These are phyloP conservation scores for Aristolochia californica DNA, from an alignment of 164 flowering plant genomes.

Conservation along the genomic window DNA sequence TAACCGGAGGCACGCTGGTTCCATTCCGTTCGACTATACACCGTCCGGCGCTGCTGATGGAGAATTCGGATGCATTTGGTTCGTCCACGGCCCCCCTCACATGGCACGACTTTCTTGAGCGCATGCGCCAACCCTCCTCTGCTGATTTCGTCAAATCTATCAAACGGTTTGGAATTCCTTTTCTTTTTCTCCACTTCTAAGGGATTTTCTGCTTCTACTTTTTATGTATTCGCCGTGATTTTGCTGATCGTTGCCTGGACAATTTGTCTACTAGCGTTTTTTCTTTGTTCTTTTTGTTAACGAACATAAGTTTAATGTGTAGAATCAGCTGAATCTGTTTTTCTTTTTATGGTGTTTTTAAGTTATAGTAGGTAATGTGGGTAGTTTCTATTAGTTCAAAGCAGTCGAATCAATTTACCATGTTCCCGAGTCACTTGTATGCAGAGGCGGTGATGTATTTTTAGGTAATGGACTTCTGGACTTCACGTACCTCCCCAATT, in stretches of 20 bases:
- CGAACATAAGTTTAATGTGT: no score
- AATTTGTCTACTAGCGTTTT: neutral
- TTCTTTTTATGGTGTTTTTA: no score
- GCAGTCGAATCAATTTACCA: no score
- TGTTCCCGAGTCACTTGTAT: no score
- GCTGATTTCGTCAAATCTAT: constrained; percentile 35
- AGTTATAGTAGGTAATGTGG: no score
- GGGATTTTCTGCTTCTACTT: neutral
- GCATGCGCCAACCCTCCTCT: constrained; percentile 90
- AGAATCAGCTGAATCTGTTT: no score
- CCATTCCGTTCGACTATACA: neutral
- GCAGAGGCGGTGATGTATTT: no score
- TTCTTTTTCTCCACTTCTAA: neutral
- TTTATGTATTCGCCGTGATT: neutral
- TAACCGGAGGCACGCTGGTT: no score
- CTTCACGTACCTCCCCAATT: no score
- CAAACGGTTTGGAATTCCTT: constrained; percentile 51
- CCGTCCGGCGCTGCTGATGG: constrained; percentile 30
- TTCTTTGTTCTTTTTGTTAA: neutral
- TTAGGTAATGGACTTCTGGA: no score
- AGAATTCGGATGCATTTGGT: constrained; percentile 50
- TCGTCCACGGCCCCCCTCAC: constrained; percentile 63
- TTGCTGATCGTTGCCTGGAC: neutral
- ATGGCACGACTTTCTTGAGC: constrained; percentile 89
- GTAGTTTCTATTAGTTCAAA: no score